These are phyloP conservation scores for Cordyceps militaris DNA, from an alignment of 2,329 filamentous ascomycete species.

Conservation along the genomic window DNA sequence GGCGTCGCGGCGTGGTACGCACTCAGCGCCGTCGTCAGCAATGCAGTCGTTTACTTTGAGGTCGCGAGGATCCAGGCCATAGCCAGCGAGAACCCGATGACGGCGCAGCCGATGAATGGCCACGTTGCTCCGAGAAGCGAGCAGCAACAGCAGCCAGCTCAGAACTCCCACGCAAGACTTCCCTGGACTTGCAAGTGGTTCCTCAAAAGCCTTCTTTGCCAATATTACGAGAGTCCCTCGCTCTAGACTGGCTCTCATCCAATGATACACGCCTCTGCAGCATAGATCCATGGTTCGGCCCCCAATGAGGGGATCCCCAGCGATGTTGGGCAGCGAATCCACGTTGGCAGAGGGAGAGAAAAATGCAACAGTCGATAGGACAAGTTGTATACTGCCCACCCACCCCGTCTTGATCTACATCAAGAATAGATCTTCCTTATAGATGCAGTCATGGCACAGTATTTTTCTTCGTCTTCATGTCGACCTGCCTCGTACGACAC, in stretches of 20 bases:
- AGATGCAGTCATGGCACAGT: neutral
- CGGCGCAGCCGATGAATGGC: neutral
- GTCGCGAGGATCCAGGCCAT: neutral
- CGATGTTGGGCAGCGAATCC: neutral
- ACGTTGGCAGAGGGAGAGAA: neutral
- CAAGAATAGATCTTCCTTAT: neutral
- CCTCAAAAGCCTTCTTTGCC: neutral
- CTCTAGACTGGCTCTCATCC: neutral
- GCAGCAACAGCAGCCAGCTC: neutral
- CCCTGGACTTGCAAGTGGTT: neutral
- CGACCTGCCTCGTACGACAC: neutral
- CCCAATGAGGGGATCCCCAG: neutral
- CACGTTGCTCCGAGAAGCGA: neutral
- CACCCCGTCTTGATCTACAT: neutral
- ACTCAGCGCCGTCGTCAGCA: neutral
- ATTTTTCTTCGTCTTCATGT: neutral
- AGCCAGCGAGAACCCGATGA: neutral
- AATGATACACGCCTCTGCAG: neutral
- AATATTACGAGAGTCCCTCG: neutral
- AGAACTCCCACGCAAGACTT: neutral
- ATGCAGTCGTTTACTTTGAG: neutral
- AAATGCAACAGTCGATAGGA: neutral
- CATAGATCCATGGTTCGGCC: neutral
- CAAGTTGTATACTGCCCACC: no score
- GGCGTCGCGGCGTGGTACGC: neutral